Conservation (phyloP, 2,329 filamentous ascomycete species). For the Sclerotiophoma versabilis region DNA sequence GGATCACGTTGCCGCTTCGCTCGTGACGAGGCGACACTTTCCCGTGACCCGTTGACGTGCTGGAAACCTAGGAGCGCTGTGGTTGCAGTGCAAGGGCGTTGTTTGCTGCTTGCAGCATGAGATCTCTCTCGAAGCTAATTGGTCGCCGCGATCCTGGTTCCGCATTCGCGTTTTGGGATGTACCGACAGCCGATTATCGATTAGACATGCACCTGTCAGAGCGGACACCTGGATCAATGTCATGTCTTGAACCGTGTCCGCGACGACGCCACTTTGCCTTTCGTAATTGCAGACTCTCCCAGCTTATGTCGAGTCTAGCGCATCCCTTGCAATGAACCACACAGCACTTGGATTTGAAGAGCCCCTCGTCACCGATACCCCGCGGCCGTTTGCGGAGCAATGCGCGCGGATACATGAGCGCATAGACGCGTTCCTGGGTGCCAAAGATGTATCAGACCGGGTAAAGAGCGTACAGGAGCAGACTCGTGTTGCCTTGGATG, state of each 20-base stretch:
- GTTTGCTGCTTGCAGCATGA: neutral
- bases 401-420: slow-evolving; percentile 63
- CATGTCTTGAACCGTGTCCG: slow-evolving; percentile 32
- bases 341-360: slow-evolving; percentile 35
- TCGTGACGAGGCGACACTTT: slow-evolving; percentile 9
- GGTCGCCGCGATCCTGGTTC: slow-evolving; percentile 12
- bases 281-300: slow-evolving; percentile 24
- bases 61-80: neutral
- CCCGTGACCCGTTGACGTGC: slow-evolving; percentile 9
- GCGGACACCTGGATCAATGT: slow-evolving; percentile 27
- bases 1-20: slow-evolving; percentile 11
- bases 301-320: slow-evolving; percentile 45
- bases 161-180: slow-evolving; percentile 24
- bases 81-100: neutral
- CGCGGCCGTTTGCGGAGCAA: slow-evolving; percentile 57
- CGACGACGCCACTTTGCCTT: slow-evolving; percentile 26
- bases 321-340: slow-evolving; percentile 47
- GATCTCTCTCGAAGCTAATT: slow-evolving; percentile 1
- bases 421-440: slow-evolving; percentile 70
- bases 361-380: slow-evolving; percentile 49
- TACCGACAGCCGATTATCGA: slow-evolving; percentile 23
- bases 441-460: slow-evolving; percentile 63
- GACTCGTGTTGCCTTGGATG: slow-evolving; percentile 72
- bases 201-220: slow-evolving; percentile 20
- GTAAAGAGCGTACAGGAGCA: slow-evolving; percentile 75